Percentiles rank a stretch among this genome's conserved stretches.
These are phyloP conservation scores for Metschnikowia colocasiae DNA, from an alignment of 805 yeast species.

Conservation along the genomic window DNA sequence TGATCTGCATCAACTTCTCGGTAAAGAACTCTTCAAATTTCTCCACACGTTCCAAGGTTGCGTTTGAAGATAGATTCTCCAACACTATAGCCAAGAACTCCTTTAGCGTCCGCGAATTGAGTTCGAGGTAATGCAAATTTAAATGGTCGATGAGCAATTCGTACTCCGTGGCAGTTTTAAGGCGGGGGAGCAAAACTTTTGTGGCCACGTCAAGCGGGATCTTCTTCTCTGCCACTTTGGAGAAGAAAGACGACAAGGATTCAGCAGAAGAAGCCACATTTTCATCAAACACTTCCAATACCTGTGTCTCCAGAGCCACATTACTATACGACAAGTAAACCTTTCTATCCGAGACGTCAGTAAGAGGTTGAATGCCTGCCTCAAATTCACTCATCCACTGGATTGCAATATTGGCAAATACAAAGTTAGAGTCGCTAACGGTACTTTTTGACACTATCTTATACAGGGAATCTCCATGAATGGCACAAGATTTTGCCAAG, in stretches of 20 bases:
- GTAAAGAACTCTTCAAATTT: slow-evolving; percentile 9
- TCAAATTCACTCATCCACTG: slow-evolving; percentile 32
- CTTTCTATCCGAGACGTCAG: slow-evolving; percentile 13
- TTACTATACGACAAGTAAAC: slow-evolving; percentile 15
- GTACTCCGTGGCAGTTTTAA: slow-evolving; percentile 13
- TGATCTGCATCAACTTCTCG: slow-evolving; percentile 9
- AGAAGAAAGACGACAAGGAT: slow-evolving; percentile 7
- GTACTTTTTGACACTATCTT: slow-evolving; percentile 19
- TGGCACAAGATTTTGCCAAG: slow-evolving; percentile 26
- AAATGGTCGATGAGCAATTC: slow-evolving; percentile 13
- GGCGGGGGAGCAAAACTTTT: slow-evolving; percentile 16
- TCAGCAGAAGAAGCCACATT: slow-evolving; percentile 3
- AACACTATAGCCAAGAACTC: slow-evolving; percentile 15
- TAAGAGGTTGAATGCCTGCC: slow-evolving; percentile 17
- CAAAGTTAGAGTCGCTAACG: slow-evolving; percentile 17
- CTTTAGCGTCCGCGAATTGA: slow-evolving; percentile 12
- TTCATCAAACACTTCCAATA: slow-evolving; percentile 1
- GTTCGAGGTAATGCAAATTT: slow-evolving; percentile 10
- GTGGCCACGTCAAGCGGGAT: slow-evolving; percentile 10
- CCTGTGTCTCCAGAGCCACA: slow-evolving; percentile 2
- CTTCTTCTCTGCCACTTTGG: not conserved
- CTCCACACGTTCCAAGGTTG: slow-evolving; percentile 13
- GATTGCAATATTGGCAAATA: slow-evolving; percentile 26
- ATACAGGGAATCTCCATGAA: slow-evolving; percentile 27
- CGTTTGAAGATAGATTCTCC: slow-evolving; percentile 14